Evolutionary conservation across 1,139 yeast genomes (phyloP).

Genomic region (Yamadazyma dushanensis): DNA sequence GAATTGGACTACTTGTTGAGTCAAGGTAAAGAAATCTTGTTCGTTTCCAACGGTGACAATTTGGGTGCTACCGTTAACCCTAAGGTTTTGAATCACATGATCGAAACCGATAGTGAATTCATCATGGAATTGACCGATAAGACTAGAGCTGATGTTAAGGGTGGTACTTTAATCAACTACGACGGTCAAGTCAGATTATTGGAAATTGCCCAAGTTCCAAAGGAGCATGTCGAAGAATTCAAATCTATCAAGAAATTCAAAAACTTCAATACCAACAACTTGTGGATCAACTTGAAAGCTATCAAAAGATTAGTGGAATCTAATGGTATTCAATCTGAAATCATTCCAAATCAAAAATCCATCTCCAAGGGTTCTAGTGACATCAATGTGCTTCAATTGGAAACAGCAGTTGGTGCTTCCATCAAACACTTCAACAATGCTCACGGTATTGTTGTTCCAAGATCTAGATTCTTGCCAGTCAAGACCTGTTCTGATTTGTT

Average conservation of each 20-base stretch:
- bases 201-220: constrained; percentile 98
- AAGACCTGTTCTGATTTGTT: constrained; percentile 94
- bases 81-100: constrained; percentile 88
- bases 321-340: constrained; percentile 84
- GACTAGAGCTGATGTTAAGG: constrained; percentile 98
- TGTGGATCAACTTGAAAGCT: constrained; percentile 96
- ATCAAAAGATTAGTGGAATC: constrained; percentile 88
- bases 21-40: constrained; percentile 92
- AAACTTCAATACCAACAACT: constrained; percentile 95
- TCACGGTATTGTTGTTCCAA: constrained; percentile 97
- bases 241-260: constrained; percentile 96
- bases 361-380: constrained; percentile 76
- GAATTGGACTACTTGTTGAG: constrained; percentile 86
- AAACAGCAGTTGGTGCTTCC: constrained; percentile 99
- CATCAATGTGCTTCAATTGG: constrained; percentile 87
- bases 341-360: constrained; percentile 90
- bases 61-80: constrained; percentile 97
- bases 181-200: constrained; percentile 92
- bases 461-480: constrained; percentile 96
- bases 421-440: constrained; percentile 94
- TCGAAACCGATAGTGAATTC: constrained; percentile 88
- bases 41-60: constrained; percentile 97
- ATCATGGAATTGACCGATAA: constrained; percentile 98
- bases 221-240: constrained; percentile 97
- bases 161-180: constrained; percentile 97